These are phyloP conservation scores for Iris pallida DNA, from an alignment of 116 monocot species.

Conservation along the genomic window DNA sequence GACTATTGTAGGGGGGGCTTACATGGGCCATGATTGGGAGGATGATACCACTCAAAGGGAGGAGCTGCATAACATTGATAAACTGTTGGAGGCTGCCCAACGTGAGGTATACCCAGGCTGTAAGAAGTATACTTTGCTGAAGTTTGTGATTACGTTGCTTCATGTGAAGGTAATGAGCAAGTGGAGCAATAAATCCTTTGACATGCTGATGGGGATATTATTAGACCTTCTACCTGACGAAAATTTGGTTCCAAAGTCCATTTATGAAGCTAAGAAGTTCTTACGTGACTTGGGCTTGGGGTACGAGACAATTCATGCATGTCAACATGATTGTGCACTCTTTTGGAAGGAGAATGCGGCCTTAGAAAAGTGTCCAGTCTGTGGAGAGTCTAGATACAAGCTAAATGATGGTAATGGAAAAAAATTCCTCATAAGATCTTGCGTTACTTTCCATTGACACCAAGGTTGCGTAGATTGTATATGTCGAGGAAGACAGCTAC, in stretches of 20 bases:
- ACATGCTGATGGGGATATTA: background rate
- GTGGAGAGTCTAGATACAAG: background rate
- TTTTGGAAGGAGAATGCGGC: slow-evolving; percentile 4
- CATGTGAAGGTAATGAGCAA: background rate
- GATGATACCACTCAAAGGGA: background rate
- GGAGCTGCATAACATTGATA: too few relatives aligned
- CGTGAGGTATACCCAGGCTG: background rate
- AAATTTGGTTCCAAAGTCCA: background rate
- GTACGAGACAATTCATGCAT: background rate
- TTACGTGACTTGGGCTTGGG: slow-evolving; percentile 1
- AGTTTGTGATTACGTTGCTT: background rate
- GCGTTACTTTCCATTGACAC: slow-evolving; percentile 9
- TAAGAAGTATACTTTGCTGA: background rate
- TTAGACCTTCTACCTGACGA: background rate
- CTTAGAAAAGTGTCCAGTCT: background rate
- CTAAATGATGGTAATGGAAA: background rate
- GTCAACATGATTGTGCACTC: background rate
- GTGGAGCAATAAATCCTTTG: background rate
- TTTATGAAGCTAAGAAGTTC: background rate
- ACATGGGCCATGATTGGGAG: background rate
- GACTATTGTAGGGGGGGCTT: background rate
- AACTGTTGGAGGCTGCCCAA: too few relatives aligned
- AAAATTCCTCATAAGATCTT: background rate
- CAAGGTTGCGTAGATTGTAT: slow-evolving; percentile 7
- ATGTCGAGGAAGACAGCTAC: slow-evolving; percentile 4